These are phyloP conservation scores for Parietaria judaica DNA, from an alignment of 306 rosid genomes.

Conservation along the genomic window DNA sequence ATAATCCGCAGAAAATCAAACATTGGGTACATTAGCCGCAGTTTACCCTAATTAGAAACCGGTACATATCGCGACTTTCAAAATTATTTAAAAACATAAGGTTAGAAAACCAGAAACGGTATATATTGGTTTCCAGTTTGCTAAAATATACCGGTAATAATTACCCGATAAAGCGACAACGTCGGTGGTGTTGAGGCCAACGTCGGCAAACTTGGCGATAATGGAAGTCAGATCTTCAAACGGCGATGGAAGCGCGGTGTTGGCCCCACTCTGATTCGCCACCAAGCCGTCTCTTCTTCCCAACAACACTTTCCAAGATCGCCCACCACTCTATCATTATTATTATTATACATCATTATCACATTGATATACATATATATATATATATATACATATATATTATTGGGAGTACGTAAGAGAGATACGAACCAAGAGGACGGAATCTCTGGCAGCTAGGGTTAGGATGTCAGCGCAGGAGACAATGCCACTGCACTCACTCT, in stretches of 20 bases:
- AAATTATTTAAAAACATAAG: no score
- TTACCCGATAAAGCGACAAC: slow-evolving; percentile 69
- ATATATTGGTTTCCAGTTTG: no score
- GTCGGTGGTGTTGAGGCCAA: slow-evolving; percentile 51
- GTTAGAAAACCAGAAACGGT: no score
- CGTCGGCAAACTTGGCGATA: slow-evolving; percentile 35
- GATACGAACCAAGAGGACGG: slow-evolving; percentile 52
- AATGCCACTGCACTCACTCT: slow-evolving; percentile 60
- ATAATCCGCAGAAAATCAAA: no score
- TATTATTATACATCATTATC: background rate
- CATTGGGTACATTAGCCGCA: no score
- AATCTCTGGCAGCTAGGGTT: slow-evolving; percentile 74
- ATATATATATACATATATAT: background rate
- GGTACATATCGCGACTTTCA: no score
- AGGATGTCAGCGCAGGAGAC: slow-evolving; percentile 88
- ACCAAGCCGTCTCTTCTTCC: slow-evolving; percentile 75
- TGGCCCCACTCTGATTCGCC: slow-evolving; percentile 50
- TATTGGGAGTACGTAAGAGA: background rate
- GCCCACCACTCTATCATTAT: slow-evolving; percentile 65
- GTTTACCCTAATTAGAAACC: no score
- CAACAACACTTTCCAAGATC: slow-evolving; percentile 48
- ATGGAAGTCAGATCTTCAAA: slow-evolving; percentile 33
- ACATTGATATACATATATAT: background rate
- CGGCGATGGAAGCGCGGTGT: slow-evolving; percentile 46
- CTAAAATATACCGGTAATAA: no score